phyloP scores from a whole-genome alignment of 2,329 filamentous ascomycete genomes.

The Penicillium vulpinum region DNA sequence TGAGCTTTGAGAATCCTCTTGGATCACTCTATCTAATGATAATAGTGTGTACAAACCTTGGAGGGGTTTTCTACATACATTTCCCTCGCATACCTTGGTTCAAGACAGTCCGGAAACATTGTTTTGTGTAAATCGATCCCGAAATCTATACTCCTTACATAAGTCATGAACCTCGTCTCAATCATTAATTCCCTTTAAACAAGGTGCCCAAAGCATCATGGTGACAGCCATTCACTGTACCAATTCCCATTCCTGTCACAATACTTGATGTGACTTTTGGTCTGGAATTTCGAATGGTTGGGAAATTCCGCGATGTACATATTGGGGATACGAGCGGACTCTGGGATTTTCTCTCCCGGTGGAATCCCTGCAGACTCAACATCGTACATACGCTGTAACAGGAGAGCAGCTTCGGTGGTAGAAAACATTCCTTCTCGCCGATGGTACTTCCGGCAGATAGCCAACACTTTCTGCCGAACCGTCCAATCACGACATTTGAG shows the following conservation, averaged over 20 bases:
- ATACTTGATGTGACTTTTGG: background rate
- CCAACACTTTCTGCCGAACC: background rate
- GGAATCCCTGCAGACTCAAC: background rate
- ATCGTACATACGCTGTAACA: background rate
- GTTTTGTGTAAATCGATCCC: background rate
- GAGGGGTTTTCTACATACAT: too few relatives aligned
- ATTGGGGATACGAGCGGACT: constrained; percentile 16
- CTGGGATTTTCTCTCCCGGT: background rate
- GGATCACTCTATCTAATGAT: background rate
- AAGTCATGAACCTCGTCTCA: background rate
- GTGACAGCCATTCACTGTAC: background rate
- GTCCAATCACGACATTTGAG: constrained; percentile 5
- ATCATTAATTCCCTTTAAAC: background rate
- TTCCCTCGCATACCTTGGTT: background rate
- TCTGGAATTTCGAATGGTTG: background rate
- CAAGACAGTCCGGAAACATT: background rate
- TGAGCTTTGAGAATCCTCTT: background rate
- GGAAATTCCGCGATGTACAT: background rate
- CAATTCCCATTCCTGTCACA: background rate
- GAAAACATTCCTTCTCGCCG: constrained; percentile 3
- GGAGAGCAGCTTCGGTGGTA: background rate
- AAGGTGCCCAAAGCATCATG: background rate
- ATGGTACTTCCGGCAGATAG: background rate
- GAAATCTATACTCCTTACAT: background rate
- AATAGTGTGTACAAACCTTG: too few relatives aligned